Evolutionary conservation across 2,329 filamentous ascomycete genomes (phyloP), one percentile per base, ranked within the genome.

Genomic region (Colletotrichum higginsianum): DNA sequence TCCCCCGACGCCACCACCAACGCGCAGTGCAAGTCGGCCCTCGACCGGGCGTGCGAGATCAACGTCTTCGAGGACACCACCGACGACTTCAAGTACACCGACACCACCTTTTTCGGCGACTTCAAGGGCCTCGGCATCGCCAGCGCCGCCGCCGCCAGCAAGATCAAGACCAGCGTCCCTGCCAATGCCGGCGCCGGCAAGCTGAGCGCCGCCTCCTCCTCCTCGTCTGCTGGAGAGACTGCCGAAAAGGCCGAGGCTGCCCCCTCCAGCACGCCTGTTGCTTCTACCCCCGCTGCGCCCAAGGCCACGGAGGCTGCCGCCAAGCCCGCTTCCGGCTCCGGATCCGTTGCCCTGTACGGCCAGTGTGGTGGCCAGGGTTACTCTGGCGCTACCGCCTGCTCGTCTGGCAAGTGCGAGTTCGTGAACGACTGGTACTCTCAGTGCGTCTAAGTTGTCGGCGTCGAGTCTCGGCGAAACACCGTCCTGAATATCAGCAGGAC

Each of bases 321-420:
- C 21, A 40, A 30, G 47, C 61, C 62, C 15, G 42, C 30, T 64
- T 69, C 73, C 30, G 75, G 74, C 61, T 72, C 67, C 40, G 75
- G 75, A 60, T 72, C 67, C 26, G 75, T 79, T 26, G 75, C 76
- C 12, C 76, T 76, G 53, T 84, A 77, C 71, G 81, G 77, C n/a
- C 82, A 84, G 74, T 84, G 82, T 62, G 75, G 75, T 65, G 75
- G 75, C 21, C 30, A 71, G 49, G 72, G 72, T 23, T 74, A 71
- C 65, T 69, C 66, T 40, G 75, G 75, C 18, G 63, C 72, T 30
- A 76, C 73, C 16, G 66, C 72, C 61, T 76, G 75, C 56, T 56
- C 72, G 42, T 66, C 72, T 11, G 74, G 75, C 50, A 76, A 56
- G 38, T 76, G 75, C 62, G 64, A 66, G 65, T 49, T 66, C 4